phyloP scores from a whole-genome alignment of 345 rosid genomes.

The Melastoma malabathricum region DNA sequence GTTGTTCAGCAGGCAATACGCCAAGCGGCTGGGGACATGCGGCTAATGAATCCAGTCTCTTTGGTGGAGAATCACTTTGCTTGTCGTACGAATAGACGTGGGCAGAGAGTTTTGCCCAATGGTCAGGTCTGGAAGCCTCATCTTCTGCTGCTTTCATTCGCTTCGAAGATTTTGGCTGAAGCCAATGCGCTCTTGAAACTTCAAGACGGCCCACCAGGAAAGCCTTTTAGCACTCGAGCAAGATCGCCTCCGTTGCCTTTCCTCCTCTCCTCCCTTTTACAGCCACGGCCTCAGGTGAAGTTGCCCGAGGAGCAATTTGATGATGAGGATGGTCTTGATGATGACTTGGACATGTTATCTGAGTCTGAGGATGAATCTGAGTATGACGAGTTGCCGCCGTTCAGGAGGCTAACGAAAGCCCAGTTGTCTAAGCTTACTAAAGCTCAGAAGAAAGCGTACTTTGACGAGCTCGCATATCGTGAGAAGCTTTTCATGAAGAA shows the following conservation, averaged over 20 bases:
- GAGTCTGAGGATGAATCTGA: slow-evolving; percentile 83
- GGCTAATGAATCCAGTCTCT: slow-evolving; percentile 27
- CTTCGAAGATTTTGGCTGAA: slow-evolving; percentile 39
- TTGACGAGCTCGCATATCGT: slow-evolving; percentile 75
- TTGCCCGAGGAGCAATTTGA: slow-evolving; percentile 84
- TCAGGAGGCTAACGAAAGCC: slow-evolving; percentile 58
- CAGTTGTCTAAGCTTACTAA: slow-evolving; percentile 62
- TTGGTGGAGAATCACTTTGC: slow-evolving; percentile 45
- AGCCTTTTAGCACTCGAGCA: slow-evolving; percentile 55
- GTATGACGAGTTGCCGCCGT: slow-evolving; percentile 79
- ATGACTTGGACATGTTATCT: slow-evolving; percentile 59
- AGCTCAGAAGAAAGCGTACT: slow-evolving; percentile 77
- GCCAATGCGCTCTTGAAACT: slow-evolving; percentile 18
- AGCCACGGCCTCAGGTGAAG: slow-evolving; percentile 79
- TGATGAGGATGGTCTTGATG: slow-evolving; percentile 66
- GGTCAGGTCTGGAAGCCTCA: slow-evolving; percentile 46
- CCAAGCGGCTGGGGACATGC: slow-evolving; percentile 34
- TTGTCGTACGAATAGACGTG: slow-evolving; percentile 13
- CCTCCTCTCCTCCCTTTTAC: slow-evolving; percentile 87
- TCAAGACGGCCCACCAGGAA: slow-evolving; percentile 51
- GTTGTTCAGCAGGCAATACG: slow-evolving; percentile 33
- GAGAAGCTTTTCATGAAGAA: slow-evolving; percentile 84
- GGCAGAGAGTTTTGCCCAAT: slow-evolving; percentile 21
- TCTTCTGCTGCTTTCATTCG: slow-evolving; percentile 42
- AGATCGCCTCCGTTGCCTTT: slow-evolving; percentile 78